Evolutionary conservation across 2,329 filamentous ascomycete genomes (phyloP).

Genomic region (Colletotrichum cuscutae): DNA sequence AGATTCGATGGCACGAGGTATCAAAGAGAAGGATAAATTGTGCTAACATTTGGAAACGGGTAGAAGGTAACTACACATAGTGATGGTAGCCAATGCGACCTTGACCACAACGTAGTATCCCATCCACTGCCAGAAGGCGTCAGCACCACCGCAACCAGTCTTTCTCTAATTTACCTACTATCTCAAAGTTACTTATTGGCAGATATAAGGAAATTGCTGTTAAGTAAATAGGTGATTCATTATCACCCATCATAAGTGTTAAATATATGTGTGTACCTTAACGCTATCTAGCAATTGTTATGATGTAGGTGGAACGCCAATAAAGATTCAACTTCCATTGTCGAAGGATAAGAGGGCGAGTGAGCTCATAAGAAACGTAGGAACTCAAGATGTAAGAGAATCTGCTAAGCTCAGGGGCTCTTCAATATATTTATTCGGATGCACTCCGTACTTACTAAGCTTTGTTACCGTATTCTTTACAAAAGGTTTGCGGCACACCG

Average conservation of each 20-base stretch:
- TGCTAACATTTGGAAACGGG: conserved; percentile 42
- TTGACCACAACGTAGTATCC: not conserved
- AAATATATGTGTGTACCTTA: too few species aligned
- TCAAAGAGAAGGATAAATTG: conserved; percentile 38
- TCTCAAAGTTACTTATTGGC: too few species aligned
- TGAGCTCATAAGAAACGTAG: too few species aligned
- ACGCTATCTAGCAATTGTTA: too few species aligned
- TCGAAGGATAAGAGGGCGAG: too few species aligned
- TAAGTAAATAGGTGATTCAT: too few species aligned
- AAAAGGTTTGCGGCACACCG: not conserved
- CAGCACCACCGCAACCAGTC: too few species aligned
- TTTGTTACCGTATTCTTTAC: not conserved
- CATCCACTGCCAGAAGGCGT: not conserved
- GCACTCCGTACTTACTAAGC: not conserved
- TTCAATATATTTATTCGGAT: too few species aligned
- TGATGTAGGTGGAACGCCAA: too few species aligned
- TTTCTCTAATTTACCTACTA: not conserved
- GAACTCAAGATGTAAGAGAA: not conserved
- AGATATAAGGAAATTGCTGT: too few species aligned
- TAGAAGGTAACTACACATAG: conserved; percentile 45
- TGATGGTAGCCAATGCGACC: not conserved
- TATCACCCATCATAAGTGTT: too few species aligned
- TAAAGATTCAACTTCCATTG: too few species aligned
- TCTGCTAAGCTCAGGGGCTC: not conserved
- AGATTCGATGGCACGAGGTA: conserved; percentile 38